A percentile compares a stretch with the other conserved stretches of the same genome.
phyloP scores from a whole-genome alignment of 306 rosid genomes.

The Begonia peltatifolia region DNA sequence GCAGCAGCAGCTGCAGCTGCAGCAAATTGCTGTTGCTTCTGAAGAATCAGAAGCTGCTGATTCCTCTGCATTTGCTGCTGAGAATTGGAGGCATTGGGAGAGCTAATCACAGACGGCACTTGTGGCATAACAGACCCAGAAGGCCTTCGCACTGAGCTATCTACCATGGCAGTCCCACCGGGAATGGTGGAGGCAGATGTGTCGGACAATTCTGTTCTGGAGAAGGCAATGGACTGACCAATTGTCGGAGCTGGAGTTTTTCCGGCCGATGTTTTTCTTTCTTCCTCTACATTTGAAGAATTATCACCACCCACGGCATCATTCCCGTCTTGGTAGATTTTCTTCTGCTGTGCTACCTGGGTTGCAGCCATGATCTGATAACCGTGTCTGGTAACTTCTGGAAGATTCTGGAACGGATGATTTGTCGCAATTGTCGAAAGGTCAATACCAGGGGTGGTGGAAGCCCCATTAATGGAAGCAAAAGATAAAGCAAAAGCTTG shows the following conservation, averaged over 20 bases:
- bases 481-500: conserved; percentile 74
- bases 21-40: conserved; percentile 44
- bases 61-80: conserved; percentile 67
- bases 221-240: conserved; percentile 77
- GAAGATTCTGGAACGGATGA: conserved; percentile 36
- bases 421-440: conserved; percentile 52
- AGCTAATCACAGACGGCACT: conserved; percentile 9
- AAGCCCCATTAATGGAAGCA: conserved; percentile 52
- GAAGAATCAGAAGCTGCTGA: conserved; percentile 41
- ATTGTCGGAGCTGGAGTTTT: conserved; percentile 31
- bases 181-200: conserved; percentile 29
- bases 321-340: conserved; percentile 53
- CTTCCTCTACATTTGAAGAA: conserved; percentile 57
- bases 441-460: conserved; percentile 48
- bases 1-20: conserved; percentile 32
- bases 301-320: conserved; percentile 25
- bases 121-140: conserved; percentile 44
- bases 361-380: conserved; percentile 44
- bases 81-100: conserved; percentile 23
- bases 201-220: conserved; percentile 59
- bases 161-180: conserved; percentile 48
- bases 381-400: conserved; percentile 22
- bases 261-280: conserved; percentile 39
- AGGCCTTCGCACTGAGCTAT: conserved; percentile 53
- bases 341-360: conserved; percentile 59